These are phyloP conservation scores for Biscutella laevigata DNA, from an alignment of 441 rosid species.

Conservation along the genomic window DNA sequence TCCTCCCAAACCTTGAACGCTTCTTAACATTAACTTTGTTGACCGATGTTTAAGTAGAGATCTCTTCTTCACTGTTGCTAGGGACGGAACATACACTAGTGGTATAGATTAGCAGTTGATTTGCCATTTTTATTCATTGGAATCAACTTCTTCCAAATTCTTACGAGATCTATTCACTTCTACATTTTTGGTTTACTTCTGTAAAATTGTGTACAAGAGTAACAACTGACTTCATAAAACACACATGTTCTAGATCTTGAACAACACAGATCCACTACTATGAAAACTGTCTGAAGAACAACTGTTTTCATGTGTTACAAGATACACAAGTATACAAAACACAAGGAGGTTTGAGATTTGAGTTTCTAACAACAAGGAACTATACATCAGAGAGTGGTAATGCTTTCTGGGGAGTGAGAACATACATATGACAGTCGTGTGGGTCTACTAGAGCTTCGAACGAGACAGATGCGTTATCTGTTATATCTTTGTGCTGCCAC, in stretches of 20 bases:
- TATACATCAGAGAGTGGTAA: conserved; percentile 26
- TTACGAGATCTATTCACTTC: not conserved
- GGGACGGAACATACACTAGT: not conserved
- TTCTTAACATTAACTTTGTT: conserved; percentile 15
- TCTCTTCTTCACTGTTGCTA: conserved; percentile 9
- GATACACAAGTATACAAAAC: not conserved
- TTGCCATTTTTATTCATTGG: not conserved
- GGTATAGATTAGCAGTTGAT: conserved; percentile 1
- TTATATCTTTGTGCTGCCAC: conserved; percentile 63
- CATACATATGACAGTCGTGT: conserved; percentile 64
- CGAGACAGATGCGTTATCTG: conserved; percentile 40
- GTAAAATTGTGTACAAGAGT: not conserved
- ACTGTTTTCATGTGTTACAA: not conserved
- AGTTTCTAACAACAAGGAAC: conserved; percentile 8
- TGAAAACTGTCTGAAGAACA: not conserved
- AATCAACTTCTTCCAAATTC: not conserved
- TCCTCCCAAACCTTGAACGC: conserved; percentile 7
- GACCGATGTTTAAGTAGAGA: conserved; percentile 10
- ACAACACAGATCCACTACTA: conserved; percentile 1
- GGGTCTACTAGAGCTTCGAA: conserved; percentile 53
- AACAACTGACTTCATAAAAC: not conserved
- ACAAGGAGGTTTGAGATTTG: not conserved
- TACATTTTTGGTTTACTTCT: not conserved
- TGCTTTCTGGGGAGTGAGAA: conserved; percentile 40
- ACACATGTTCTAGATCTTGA: conserved; percentile 5